Evolutionary conservation across 257 asterid genomes (phyloP), one percentile per base, ranked within the genome.

Genomic region (Solanum rostratum): DNA sequence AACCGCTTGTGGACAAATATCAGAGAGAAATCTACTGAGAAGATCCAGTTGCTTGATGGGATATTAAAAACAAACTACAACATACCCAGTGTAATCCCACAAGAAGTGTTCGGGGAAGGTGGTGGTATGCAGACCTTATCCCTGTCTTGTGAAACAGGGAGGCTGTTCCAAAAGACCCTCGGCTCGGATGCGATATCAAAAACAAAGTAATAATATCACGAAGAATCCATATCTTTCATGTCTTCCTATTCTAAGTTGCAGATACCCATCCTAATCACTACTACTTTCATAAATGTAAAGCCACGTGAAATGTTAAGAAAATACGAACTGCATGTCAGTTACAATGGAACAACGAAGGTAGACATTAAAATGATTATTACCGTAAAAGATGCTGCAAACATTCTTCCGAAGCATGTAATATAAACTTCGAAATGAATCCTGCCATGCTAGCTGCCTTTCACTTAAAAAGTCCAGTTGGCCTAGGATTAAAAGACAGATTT

Each of bases 321-420:
- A 78, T 16, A 78, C 50, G 43, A 78, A 50, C 45, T 27, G 82
- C 16, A 27, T 50, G 45, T 50, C 63, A 78, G 10, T 29, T 50
- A 16, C 29, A 78, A 27, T 22, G 24, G 62, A 29, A 50, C 29
- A 15, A 5, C 15, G 82, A 16, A 50, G 62, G 45, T 76, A 45
- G 82, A 24, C 2, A 50, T 27, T 49, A 49, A 41, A 59, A 80
- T 14, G 86, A 65, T 79, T 30, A 55, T 84, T 95, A 97, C 99
- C 98, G 71, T 97, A 97, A 87, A 97, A 97, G 7, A 97, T 66
- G 91, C 91, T 87, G 81, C 99, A 97, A 59, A 84, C 70, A 53
- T 88, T 92, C 94, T 89, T 94, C 88, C 98, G 93, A 63, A 95
- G 90, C 97, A 91, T 93, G 93, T 91, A 97, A 92, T 95, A 97